phyloP scores from a whole-genome alignment of 805 yeast genomes.

The Saturnispora gosingensis region DNA sequence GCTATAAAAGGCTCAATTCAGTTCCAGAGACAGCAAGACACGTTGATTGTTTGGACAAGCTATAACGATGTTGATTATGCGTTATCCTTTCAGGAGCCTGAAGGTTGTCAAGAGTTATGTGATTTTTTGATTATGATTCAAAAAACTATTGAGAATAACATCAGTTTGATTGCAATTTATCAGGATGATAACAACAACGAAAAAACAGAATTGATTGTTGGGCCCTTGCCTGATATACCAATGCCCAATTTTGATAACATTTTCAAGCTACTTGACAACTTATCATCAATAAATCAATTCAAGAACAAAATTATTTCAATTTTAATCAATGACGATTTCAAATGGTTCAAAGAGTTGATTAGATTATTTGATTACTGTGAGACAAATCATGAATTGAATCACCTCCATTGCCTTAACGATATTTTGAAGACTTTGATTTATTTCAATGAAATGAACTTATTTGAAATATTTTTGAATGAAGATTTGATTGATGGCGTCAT shows the following conservation, averaged over 20 bases:
- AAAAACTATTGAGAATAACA: slow-evolving; percentile 45
- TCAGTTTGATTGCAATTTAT: slow-evolving; percentile 63
- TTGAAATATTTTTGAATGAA: slow-evolving; percentile 50
- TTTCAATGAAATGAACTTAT: slow-evolving; percentile 57
- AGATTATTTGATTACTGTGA: slow-evolving; percentile 51
- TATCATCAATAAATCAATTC: slow-evolving; percentile 20
- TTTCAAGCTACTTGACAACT: slow-evolving; percentile 40
- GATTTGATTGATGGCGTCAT: slow-evolving; percentile 47
- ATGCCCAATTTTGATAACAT: slow-evolving; percentile 45
- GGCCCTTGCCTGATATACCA: slow-evolving; percentile 66
- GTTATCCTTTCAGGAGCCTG: slow-evolving; percentile 81
- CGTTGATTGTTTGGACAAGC: slow-evolving; percentile 91
- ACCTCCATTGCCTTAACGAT: slow-evolving; percentile 59
- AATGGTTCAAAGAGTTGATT: slow-evolving; percentile 37
- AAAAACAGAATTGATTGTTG: slow-evolving; percentile 67
- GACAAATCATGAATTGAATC: slow-evolving; percentile 37
- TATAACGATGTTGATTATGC: slow-evolving; percentile 66
- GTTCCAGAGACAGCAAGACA: slow-evolving; percentile 90
- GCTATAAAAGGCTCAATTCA: slow-evolving; percentile 66
- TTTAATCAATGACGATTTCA: slow-evolving; percentile 39
- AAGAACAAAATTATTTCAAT: slow-evolving; percentile 18
- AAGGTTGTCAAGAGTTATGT: slow-evolving; percentile 78
- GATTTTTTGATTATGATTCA: slow-evolving; percentile 69
- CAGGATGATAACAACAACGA: slow-evolving; percentile 38
- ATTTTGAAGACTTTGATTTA: slow-evolving; percentile 62